Evolutionary conservation across 495 filamentous ascomycete genomes (phyloP).

Genomic region (Penicillium bovifimosum): DNA sequence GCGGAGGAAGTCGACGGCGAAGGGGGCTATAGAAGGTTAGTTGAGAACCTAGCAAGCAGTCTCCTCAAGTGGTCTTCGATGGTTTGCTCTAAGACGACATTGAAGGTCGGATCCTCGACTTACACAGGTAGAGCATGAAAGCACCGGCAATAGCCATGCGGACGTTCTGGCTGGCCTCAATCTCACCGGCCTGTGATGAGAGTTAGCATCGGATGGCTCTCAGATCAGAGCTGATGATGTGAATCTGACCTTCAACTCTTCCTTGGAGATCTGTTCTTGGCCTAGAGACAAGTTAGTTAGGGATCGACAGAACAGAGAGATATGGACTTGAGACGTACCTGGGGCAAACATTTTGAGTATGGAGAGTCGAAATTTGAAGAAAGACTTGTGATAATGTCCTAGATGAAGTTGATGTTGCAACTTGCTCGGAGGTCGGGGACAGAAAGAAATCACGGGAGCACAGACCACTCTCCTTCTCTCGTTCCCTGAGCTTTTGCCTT

Average conservation of each 20-base stretch:
- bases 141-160: conserved; percentile 56
- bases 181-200: conserved; percentile 52
- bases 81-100: not conserved
- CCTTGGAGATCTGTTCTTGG: conserved; percentile 43
- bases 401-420: not conserved
- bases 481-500: conserved; percentile 12
- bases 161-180: conserved; percentile 62
- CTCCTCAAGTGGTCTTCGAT: not conserved
- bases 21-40: conserved; percentile 57
- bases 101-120: conserved; percentile 23
- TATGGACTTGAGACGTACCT: conserved; percentile 22
- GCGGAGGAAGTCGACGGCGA: conserved; percentile 69
- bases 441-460: conserved; percentile 33
- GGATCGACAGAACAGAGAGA: not conserved
- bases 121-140: conserved; percentile 79
- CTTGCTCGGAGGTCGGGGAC: not conserved
- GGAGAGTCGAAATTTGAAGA: not conserved
- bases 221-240: not conserved
- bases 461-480: conserved; percentile 27
- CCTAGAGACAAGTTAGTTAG: conserved; percentile 17
- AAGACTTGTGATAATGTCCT: conserved; percentile 1
- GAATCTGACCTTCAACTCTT: conserved; percentile 40
- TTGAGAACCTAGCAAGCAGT: not conserved
- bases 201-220: not conserved
- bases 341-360: conserved; percentile 41